These are phyloP conservation scores for Cordyceps militaris DNA, from an alignment of 2,329 filamentous ascomycete species.

Conservation along the genomic window DNA sequence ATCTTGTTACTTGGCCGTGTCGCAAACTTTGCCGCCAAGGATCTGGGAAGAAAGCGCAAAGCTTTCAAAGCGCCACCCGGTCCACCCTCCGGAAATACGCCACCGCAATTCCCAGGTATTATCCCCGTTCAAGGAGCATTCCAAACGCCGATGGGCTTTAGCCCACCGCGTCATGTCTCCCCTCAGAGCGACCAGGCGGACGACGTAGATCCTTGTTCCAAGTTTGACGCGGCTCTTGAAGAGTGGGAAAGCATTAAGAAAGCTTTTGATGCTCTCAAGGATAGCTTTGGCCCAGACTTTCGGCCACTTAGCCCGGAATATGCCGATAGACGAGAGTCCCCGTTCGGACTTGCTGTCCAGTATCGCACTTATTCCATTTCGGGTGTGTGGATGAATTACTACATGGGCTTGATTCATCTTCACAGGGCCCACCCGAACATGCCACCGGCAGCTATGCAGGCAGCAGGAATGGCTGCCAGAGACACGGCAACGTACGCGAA, in stretches of 20 bases:
- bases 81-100: slow-evolving; percentile 23
- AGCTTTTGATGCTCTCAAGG: slow-evolving; percentile 61
- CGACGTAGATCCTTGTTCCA: slow-evolving; percentile 53
- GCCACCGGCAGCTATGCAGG: slow-evolving; percentile 84
- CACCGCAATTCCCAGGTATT: slow-evolving; percentile 46
- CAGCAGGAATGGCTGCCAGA: slow-evolving; percentile 68
- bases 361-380: slow-evolving; percentile 86
- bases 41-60: slow-evolving; percentile 70
- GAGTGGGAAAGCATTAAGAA: slow-evolving; percentile 74
- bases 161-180: slow-evolving; percentile 38
- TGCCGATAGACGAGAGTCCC: slow-evolving; percentile 52
- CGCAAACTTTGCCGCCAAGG: slow-evolving; percentile 68
- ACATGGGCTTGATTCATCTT: slow-evolving; percentile 78
- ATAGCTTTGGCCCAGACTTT: slow-evolving; percentile 66
- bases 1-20: slow-evolving; percentile 75
- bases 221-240: slow-evolving; percentile 59
- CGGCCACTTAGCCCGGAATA: slow-evolving; percentile 66
- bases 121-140: slow-evolving; percentile 46
- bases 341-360: slow-evolving; percentile 74
- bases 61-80: slow-evolving; percentile 32
- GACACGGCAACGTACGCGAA: slow-evolving; percentile 66
- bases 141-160: slow-evolving; percentile 47
- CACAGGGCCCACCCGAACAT: slow-evolving; percentile 78
- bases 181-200: slow-evolving; percentile 38
- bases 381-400: slow-evolving; percentile 79